Percentiles rank a stretch among this genome's conserved stretches.
phyloP scores from a whole-genome alignment of 176 grass and related monocot species.

The Juncus effusus region DNA sequence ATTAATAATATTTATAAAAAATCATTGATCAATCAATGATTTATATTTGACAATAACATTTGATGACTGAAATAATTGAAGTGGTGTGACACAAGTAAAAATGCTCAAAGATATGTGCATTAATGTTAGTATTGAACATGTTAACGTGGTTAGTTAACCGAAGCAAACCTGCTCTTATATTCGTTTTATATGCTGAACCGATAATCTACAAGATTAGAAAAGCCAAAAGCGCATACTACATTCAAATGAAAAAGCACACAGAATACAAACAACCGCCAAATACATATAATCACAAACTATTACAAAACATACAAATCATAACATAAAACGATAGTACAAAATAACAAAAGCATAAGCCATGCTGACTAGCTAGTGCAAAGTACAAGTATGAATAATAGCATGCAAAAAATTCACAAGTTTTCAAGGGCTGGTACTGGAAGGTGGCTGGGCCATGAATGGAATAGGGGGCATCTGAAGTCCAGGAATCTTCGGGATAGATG shows the following conservation, averaged over 20 bases:
- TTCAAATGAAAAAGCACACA: not conserved
- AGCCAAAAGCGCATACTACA: not conserved
- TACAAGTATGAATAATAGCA: not conserved
- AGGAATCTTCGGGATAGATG: slow-evolving; percentile 4
- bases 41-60: no score
- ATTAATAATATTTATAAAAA: no score
- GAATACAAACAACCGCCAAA: not conserved
- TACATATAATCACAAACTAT: not conserved
- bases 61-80: no score
- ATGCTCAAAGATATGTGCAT: no score
- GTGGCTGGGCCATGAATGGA: not conserved
- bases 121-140: no score
- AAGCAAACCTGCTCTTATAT: no score
- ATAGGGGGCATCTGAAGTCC: slow-evolving; percentile 13
- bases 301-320: not conserved
- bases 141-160: no score
- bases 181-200: no score
- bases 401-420: not conserved
- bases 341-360: not conserved
- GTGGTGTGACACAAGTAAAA: no score
- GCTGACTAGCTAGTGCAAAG: not conserved
- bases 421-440: slow-evolving; percentile 16
- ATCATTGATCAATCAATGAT: no score
- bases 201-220: no score
- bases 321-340: not conserved